These are phyloP conservation scores for Fagus crenata DNA, from an alignment of 306 rosid genomes.

Conservation along the genomic window DNA sequence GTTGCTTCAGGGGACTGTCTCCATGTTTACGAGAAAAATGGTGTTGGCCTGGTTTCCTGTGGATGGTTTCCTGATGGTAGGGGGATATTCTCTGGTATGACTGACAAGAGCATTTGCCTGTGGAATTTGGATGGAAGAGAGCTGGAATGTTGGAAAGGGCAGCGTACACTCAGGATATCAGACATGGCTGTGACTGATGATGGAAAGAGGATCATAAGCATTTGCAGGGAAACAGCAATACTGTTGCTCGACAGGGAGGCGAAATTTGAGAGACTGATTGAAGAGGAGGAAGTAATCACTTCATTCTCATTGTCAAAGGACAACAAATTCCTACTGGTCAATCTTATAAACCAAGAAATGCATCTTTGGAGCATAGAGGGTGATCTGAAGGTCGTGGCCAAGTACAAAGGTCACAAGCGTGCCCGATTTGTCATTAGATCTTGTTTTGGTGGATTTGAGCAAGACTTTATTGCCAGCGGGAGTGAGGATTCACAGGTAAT, in stretches of 20 bases:
- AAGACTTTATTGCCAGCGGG: constrained; percentile 94
- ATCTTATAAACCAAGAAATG: constrained; percentile 91
- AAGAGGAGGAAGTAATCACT: constrained; percentile 75
- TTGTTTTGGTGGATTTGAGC: constrained; percentile 89
- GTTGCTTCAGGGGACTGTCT: constrained; percentile 83
- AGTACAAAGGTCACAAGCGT: constrained; percentile 84
- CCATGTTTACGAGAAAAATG: constrained; percentile 73
- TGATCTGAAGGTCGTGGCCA: constrained; percentile 59
- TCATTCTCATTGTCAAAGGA: constrained; percentile 83
- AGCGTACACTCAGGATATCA: constrained; percentile 74
- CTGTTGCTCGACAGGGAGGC: constrained; percentile 78
- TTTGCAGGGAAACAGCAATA: constrained; percentile 58
- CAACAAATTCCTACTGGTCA: constrained; percentile 69
- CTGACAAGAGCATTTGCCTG: constrained; percentile 89
- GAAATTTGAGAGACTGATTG: constrained; percentile 67
- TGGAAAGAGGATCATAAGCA: constrained; percentile 77
- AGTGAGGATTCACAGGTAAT: constrained; percentile 99
- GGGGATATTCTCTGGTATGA: constrained; percentile 72
- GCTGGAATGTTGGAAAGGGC: constrained; percentile 92
- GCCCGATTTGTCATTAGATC: constrained; percentile 80
- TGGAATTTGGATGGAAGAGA: constrained; percentile 97
- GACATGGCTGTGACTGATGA: constrained; percentile 77
- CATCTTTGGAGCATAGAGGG: constrained; percentile 90
- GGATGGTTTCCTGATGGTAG: constrained; percentile 93
- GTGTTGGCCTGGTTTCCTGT: constrained; percentile 72